A percentile compares a stretch with the other conserved stretches of the same genome.
Conservation (phyloP, 1,284 basidiomycete species). For the Leucoagaricus sp. region DNA sequence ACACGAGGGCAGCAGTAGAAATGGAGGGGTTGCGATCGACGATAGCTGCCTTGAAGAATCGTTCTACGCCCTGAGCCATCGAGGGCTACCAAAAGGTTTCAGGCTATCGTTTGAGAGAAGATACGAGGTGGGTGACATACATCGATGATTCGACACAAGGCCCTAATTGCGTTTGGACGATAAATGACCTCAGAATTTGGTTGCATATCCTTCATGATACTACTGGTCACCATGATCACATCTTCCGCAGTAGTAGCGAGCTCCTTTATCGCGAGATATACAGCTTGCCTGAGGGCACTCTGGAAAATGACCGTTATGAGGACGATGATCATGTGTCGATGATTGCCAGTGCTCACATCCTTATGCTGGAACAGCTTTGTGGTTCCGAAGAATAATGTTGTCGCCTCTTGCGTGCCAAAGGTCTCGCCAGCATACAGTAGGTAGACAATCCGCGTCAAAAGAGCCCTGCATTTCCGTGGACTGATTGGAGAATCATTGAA, state of each 20-base stretch:
- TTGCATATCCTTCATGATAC: slow-evolving; percentile 99
- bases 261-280: slow-evolving; percentile 99
- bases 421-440: slow-evolving; percentile 96
- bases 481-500: slow-evolving; percentile 99
- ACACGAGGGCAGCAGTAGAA: slow-evolving; percentile 94
- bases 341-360: slow-evolving; percentile 70
- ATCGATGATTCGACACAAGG: slow-evolving; percentile 96
- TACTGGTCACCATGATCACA: slow-evolving; percentile 99
- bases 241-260: slow-evolving; percentile 95
- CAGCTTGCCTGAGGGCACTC: slow-evolving; percentile 96
- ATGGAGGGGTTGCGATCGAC: slow-evolving; percentile 97
- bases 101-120: slow-evolving; percentile 15
- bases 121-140: slow-evolving; percentile 52
- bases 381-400: slow-evolving; percentile 97
- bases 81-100: slow-evolving; percentile 61
- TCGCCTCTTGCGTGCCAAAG: slow-evolving; percentile 95
- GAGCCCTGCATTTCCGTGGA: slow-evolving; percentile 93
- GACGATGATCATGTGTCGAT: slow-evolving; percentile 11
- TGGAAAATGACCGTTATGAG: slow-evolving; percentile 31
- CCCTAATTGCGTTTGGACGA: slow-evolving; percentile 96
- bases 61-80: slow-evolving; percentile 98
- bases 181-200: slow-evolving; percentile 99
- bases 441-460: slow-evolving; percentile 96
- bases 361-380: slow-evolving; percentile 99
- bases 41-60: slow-evolving; percentile 99